Percentiles rank a stretch among this genome's conserved stretches.
Evolutionary conservation across 371 early-diverging fungal species (phyloP).

Genomic region (Scutellospora calospora): DNA sequence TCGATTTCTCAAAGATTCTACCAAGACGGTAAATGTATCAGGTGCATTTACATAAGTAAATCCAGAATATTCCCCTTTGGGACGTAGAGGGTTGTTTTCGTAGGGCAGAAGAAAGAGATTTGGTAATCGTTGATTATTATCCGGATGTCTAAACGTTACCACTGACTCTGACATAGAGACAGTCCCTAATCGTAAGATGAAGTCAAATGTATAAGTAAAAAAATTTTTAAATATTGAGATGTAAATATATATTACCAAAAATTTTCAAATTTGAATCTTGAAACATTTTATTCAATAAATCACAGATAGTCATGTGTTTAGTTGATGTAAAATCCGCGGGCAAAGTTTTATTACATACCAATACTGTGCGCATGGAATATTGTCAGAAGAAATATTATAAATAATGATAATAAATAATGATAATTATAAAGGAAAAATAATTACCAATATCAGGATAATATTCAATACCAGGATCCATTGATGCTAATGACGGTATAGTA

Average conservation of each 20-base stretch:
- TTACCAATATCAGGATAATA: conserved; percentile 59
- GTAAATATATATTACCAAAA: conserved; percentile 47
- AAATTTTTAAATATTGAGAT: neutral
- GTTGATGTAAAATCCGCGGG: conserved; percentile 50
- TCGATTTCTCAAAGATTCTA: conserved; percentile 56
- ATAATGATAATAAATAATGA: neutral
- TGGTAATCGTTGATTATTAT: neutral
- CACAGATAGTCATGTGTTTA: conserved; percentile 47
- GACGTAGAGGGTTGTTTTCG: conserved; percentile 14
- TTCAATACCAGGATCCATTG: conserved; percentile 49
- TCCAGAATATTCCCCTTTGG: conserved; percentile 22
- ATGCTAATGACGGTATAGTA: conserved; percentile 47
- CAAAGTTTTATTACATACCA: conserved; percentile 59
- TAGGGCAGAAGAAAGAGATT: conserved; percentile 56
- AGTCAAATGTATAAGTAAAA: neutral
- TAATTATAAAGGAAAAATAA: neutral
- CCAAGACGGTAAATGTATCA: conserved; percentile 49
- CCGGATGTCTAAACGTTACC: conserved; percentile 45
- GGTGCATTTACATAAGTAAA: conserved; percentile 48
- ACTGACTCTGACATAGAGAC: conserved; percentile 49
- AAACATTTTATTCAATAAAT: conserved; percentile 47
- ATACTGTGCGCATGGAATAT: conserved; percentile 48
- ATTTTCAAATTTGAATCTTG: conserved; percentile 57
- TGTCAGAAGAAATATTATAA: neutral
- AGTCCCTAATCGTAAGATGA: conserved; percentile 46